Base-by-base conservation (phyloP, 768 basidiomycete species). In the Boletus reticuloceps region DNA sequence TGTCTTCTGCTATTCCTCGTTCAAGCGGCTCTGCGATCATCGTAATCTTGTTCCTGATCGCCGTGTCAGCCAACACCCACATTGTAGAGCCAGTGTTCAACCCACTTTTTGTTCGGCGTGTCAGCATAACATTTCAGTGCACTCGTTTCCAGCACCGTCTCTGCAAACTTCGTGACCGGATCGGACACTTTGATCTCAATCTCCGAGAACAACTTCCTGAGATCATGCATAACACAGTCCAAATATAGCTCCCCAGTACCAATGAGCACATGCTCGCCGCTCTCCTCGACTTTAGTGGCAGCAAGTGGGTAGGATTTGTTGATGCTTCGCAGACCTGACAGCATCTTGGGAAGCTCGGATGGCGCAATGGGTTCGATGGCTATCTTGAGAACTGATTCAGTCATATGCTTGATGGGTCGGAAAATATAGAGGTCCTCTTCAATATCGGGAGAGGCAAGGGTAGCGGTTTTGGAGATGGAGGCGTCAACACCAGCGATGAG, bases 161-260 rank as follows among this genome's bases (percentile, higher is more conserved):
- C 97, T 68, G 92, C 91, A 76, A 99, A 99, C 68, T 94, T 93
- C 16, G 94, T 96, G 38, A 98, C 94, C 2, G 97, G 97, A 76
- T 99, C 97, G 22, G 96, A 98, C 14, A 98, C 94, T 78, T 99
- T 99, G 80, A 99, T 98, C 79, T 99, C 97, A 63, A 98, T 97
- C 77, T 99, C 97, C 31, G 94, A 86, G 75, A 96, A 99, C 56
- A 98, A 67, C 57, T 81, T 83, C 58, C 97, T 80, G 48, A 99
- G 74, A 72, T 99, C 97, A 66, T 99, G 96, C 86, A 99, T 86
- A 43, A 96, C 90, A 59, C 89, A 96, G 69, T 99, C 97, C 64
- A 99, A 78, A 74, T 96, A 98, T 48, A 99, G 76, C 68, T 99
- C 97, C 47, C 97, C 97, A 2, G 97, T 98, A 50, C 97, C 97